These are phyloP conservation scores for Sclerotinia glacialis DNA, from an alignment of 2,329 filamentous ascomycete species.

Conservation along the genomic window DNA sequence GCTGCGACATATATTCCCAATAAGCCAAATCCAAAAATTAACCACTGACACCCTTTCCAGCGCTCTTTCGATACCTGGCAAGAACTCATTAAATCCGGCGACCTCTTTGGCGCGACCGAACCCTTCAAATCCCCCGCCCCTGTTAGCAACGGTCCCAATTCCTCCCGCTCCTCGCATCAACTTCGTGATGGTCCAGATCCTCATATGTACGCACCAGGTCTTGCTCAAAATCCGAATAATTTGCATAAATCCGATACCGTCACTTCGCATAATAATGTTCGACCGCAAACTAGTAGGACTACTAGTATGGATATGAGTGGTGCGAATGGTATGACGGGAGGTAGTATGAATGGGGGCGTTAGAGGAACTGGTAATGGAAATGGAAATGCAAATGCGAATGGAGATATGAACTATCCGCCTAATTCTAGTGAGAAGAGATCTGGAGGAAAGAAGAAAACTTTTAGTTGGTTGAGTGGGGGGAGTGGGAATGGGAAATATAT, in stretches of 20 bases:
- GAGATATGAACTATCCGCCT: conserved; percentile 16
- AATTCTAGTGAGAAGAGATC: conserved; percentile 22
- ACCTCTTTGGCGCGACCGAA: conserved; percentile 20
- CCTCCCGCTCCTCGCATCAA: conserved; percentile 11
- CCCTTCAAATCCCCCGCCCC: conserved; percentile 15
- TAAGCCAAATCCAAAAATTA: background rate
- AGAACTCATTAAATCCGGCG: conserved; percentile 21
- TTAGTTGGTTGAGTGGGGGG: conserved; percentile 21
- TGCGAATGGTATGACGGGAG: background rate
- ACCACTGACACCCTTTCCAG: background rate
- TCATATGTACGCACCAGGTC: conserved; percentile 13
- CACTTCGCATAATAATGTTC: background rate
- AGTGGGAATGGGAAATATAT: conserved; percentile 20
- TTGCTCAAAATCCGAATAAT: background rate
- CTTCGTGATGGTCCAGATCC: conserved; percentile 12
- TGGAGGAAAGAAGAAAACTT: conserved; percentile 20
- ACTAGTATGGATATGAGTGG: conserved; percentile 16
- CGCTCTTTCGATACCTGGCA: conserved; percentile 22
- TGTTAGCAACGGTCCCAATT: background rate
- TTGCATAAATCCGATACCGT: conserved; percentile 14
- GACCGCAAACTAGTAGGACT: conserved; percentile 8
- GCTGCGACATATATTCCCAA: background rate
- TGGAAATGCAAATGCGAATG: conserved; percentile 4
- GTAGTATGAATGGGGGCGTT: conserved; percentile 6
- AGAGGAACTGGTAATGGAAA: conserved; percentile 16